phyloP scores from a whole-genome alignment of 805 yeast genomes.

The Suhomyces faveliae region DNA sequence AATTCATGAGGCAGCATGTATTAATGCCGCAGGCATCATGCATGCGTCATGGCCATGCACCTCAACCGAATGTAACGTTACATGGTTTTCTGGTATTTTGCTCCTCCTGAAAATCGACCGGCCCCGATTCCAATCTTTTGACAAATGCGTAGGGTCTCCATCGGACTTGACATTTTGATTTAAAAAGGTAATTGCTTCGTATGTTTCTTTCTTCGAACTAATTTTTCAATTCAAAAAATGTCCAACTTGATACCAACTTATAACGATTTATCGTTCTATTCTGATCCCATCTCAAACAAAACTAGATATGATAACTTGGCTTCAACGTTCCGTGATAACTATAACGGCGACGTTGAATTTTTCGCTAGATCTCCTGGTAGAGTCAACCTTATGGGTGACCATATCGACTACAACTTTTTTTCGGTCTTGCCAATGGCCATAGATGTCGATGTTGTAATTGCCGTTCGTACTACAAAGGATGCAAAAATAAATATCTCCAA shows the following conservation, averaged over 20 bases:
- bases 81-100: background rate
- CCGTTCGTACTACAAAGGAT: conserved; percentile 29
- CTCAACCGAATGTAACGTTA: background rate
- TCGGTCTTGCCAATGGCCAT: conserved; percentile 75
- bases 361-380: conserved; percentile 71
- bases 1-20: background rate
- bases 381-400: conserved; percentile 74
- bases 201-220: background rate
- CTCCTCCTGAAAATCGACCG: background rate
- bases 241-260: conserved; percentile 31
- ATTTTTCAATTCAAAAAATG: background rate
- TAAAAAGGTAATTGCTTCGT: background rate
- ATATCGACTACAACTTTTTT: conserved; percentile 66
- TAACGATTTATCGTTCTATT: conserved; percentile 33
- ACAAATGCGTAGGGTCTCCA: background rate
- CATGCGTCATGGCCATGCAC: background rate
- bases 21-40: background rate
- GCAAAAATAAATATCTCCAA: conserved; percentile 32
- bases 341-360: conserved; percentile 40
- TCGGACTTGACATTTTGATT: background rate
- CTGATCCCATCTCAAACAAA: conserved; percentile 25
- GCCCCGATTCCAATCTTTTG: background rate
- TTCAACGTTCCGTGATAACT: conserved; percentile 21
- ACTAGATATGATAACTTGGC: conserved; percentile 27
- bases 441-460: conserved; percentile 59